These are phyloP conservation scores for Phytopythium helicoides DNA, from an alignment of 352 stramenopile species.

Conservation along the genomic window DNA sequence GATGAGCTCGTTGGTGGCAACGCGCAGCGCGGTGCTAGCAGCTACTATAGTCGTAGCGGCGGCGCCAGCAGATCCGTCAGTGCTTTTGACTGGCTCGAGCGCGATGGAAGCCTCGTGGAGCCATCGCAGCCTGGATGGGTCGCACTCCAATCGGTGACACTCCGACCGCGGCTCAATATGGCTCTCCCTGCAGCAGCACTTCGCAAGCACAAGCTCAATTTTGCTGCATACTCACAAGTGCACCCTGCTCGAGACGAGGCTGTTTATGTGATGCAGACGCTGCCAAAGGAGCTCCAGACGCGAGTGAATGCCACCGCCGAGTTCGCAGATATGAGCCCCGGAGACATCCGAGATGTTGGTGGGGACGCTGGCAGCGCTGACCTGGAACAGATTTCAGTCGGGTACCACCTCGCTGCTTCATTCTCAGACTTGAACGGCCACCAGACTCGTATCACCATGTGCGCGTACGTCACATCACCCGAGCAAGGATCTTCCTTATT, in stretches of 20 bases:
- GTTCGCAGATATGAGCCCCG: not conserved
- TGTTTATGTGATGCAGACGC: constrained; percentile 65
- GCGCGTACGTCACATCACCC: constrained; percentile 41
- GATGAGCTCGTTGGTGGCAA: not conserved
- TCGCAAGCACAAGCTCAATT: constrained; percentile 54
- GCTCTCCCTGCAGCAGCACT: constrained; percentile 19
- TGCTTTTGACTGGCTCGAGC: constrained; percentile 10
- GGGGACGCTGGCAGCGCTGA: constrained; percentile 19
- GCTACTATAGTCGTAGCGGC: not conserved
- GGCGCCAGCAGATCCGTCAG: constrained; percentile 6
- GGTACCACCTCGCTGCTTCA: constrained; percentile 52
- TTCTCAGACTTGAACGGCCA: constrained; percentile 48
- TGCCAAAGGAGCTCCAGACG: constrained; percentile 45
- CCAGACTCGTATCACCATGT: constrained; percentile 57
- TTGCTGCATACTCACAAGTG: constrained; percentile 51
- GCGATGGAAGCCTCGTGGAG: constrained; percentile 21
- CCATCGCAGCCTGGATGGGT: constrained; percentile 31
- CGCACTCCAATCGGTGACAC: constrained; percentile 44
- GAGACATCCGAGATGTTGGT: constrained; percentile 7
- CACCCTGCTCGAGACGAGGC: constrained; percentile 37
- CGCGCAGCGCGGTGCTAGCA: not conserved
- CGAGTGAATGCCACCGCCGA: constrained; percentile 20
- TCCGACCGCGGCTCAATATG: constrained; percentile 34
- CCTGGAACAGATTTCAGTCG: constrained; percentile 59
- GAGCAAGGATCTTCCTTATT: not conserved